Base-by-base conservation (phyloP, 805 yeast species). In the Dipodascus geniculatus region DNA sequence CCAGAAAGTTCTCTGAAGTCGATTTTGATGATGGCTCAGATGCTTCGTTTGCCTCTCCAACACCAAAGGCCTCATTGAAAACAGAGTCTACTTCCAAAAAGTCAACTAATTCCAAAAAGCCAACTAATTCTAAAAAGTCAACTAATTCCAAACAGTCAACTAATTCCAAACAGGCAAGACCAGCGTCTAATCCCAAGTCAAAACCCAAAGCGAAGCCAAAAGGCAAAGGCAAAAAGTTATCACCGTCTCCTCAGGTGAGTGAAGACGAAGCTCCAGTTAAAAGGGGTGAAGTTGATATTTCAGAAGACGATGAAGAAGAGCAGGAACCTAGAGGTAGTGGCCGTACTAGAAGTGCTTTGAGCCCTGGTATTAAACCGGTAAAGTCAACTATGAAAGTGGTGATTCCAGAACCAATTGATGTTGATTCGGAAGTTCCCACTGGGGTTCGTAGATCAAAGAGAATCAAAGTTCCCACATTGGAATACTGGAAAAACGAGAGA, bases 401-500 rank as follows among this genome's bases (percentile, higher is more conserved):
- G 44, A 38, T 38, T n/a, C 44, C 49, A 3, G 49, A 47, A 6
- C 49, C 49, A 22, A 23, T 22, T 23, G 28, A 22, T 47, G 4
- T 3, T 22, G 49, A 22, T 11, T 4, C 28, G 4, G 28, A 22
- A 11, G 52, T 28, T 14, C 51, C 19, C 2, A 22, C 49, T 2
- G 53, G 48, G 9, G 49, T 61, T 11, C 60, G 95, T 57, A 71
- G 86, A 58, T 85, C 95, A 0, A 72, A 75, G 31, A 74, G 96
- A 61, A 77, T 79, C 0, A 77, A 78, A 57, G 75, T 85, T 3
- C 78, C 82, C 2, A 91, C 95, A 0, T 69, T 88, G 57, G 90
- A 87, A 1, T 85, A 76, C 64, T 88, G 96, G 96, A 78, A 85
- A 64, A 86, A 85, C 62, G 96, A 88, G 67, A 73, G 80, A 56